phyloP scores from a whole-genome alignment of 2,329 filamentous ascomycete species.

The Emydomyces testavorans region DNA sequence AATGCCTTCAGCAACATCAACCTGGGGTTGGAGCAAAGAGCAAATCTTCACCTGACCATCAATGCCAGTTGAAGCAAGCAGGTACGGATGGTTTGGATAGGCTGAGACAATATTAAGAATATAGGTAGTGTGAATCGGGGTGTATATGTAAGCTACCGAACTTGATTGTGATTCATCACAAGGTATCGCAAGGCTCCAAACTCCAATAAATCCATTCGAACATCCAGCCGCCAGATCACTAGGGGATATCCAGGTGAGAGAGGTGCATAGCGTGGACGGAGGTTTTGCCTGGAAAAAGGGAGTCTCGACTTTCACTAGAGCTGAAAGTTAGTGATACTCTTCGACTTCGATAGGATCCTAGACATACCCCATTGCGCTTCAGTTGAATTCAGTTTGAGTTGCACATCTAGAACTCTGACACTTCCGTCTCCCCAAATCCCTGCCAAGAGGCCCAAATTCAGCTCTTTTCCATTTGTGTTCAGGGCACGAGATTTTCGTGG shows the following conservation, averaged over 20 bases:
- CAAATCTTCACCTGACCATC: constrained; percentile 46
- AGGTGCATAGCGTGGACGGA: constrained; percentile 44
- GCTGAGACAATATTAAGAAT: constrained; percentile 35
- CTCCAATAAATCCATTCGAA: constrained; percentile 45
- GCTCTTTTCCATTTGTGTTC: constrained; percentile 17
- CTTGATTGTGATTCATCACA: constrained; percentile 12
- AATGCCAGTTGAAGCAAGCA: constrained; percentile 43
- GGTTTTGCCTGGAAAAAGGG: constrained; percentile 43
- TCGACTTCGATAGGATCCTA: neutral
- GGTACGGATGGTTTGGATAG: constrained; percentile 43
- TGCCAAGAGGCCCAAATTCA: constrained; percentile 43
- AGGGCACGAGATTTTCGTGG: constrained; percentile 23
- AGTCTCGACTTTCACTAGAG: constrained; percentile 33
- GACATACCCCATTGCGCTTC: constrained; percentile 23
- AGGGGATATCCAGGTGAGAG: constrained; percentile 46
- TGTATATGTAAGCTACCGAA: constrained; percentile 28
- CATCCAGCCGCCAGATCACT: constrained; percentile 45
- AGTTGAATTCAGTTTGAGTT: constrained; percentile 21
- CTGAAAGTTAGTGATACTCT: constrained; percentile 5
- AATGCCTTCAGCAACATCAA: constrained; percentile 36
- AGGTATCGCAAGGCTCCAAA: constrained; percentile 39
- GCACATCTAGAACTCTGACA: constrained; percentile 45
- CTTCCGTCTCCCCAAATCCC: constrained; percentile 49
- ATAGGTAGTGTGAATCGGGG: constrained; percentile 29
- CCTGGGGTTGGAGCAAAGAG: constrained; percentile 40